A percentile compares a stretch with the other conserved stretches of the same genome.
These are phyloP conservation scores for Ceratocystis cacaofunesta DNA, from an alignment of 2,329 filamentous ascomycete genomes.

Conservation along the genomic window DNA sequence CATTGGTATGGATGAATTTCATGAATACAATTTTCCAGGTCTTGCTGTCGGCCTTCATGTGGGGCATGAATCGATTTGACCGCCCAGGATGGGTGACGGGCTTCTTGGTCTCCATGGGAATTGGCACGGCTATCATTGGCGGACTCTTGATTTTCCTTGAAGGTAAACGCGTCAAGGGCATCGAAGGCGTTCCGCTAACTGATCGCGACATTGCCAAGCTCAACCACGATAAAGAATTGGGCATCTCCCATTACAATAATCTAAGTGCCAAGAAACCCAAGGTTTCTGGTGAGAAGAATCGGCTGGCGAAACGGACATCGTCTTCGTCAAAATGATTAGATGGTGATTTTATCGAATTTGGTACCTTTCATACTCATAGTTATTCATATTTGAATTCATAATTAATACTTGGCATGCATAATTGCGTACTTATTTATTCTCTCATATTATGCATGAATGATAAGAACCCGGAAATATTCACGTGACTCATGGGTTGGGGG, in stretches of 20 bases:
- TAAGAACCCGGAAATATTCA: too few relatives aligned
- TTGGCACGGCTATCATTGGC: conserved; percentile 48
- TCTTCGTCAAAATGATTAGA: neutral
- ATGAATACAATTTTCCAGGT: conserved; percentile 66
- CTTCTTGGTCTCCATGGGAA: conserved; percentile 58
- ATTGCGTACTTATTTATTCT: too few relatives aligned
- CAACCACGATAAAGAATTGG: conserved; percentile 36
- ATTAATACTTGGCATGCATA: too few relatives aligned
- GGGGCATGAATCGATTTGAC: conserved; percentile 56
- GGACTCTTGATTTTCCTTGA: conserved; percentile 58
- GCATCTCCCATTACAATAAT: conserved; percentile 45
- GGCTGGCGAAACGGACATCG: neutral
- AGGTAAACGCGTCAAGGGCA: conserved; percentile 53
- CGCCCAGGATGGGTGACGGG: conserved; percentile 71
- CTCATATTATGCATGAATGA: neutral
- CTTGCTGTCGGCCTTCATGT: conserved; percentile 66
- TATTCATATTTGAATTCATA: neutral
- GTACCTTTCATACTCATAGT: neutral
- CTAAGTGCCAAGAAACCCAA: conserved; percentile 37
- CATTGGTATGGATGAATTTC: conserved; percentile 64
- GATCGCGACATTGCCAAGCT: conserved; percentile 39
- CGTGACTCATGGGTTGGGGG: too few relatives aligned
- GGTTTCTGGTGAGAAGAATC: conserved; percentile 26
- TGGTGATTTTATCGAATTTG: neutral
- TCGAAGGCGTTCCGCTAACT: conserved; percentile 55